Base-by-base conservation (phyloP, 768 basidiomycete species). In the Lentinula lateritia region DNA sequence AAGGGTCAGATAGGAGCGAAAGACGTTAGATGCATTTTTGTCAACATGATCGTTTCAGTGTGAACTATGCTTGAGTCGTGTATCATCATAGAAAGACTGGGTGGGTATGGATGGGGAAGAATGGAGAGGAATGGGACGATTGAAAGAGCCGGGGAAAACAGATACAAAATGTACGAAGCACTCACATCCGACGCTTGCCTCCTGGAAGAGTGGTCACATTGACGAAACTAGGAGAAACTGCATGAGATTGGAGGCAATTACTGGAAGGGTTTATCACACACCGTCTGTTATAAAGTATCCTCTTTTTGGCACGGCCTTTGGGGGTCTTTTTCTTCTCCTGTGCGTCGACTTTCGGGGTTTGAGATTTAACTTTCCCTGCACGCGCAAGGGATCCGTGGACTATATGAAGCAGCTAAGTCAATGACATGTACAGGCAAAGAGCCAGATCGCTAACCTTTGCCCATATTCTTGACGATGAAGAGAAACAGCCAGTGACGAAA, bases 371-470 rank as follows among this genome's bases (percentile, higher is more conserved):
- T 87, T 98, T 98, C 77, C 95, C 95, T 75, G 95, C 95, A 84
- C 95, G 95, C 80, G 95, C 95, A 81, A 96, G 94, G 75, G 95
- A 98, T 76, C 95, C 95, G 90, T 98, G 95, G 81, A 96, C 95
- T 94, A 69, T 50, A 67, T 42, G 38, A 28, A 48, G 15, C 20
- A 50, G 23, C 36, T 20, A 41, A 18, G 13, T 32, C 20, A 50
- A 41, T 20, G 34, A 6, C 35, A 38, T 12, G 7, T 12, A 8
- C 7, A 34, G 23, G 10, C 34, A 28, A 13, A 50, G 46, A 20
- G 20, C 12, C 13, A 32, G 53, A 46, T 46, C 35, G 3, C 39
- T 8, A 32, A 87, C 87, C 87, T 86, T 89, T 86, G 78, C 87
- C 87, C 87, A 89, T 89, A 66, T 74, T 78, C 73, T 62, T 68